phyloP scores from a whole-genome alignment of 164 flowering plant species.

The Litsea cubeba region DNA sequence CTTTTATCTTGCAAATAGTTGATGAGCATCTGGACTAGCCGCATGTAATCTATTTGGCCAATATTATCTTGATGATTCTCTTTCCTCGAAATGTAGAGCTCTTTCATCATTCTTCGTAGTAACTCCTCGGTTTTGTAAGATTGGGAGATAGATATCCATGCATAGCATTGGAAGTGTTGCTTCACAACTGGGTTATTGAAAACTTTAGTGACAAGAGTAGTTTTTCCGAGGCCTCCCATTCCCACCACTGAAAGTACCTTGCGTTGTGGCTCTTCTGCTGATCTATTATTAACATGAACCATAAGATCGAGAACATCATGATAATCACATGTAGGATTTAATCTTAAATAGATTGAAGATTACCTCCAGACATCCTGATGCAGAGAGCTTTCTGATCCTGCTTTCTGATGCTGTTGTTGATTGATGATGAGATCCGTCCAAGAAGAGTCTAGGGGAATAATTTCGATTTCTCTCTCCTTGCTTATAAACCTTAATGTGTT shows the following conservation, averaged over 20 bases:
- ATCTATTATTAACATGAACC: too few relatives aligned
- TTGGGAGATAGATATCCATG: conserved; percentile 37
- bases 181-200: conserved; percentile 18
- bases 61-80: not conserved
- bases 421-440: too few relatives aligned
- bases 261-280: conserved; percentile 23
- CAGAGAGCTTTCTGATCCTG: too few relatives aligned
- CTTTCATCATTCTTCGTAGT: not conserved
- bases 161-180: conserved; percentile 26
- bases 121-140: not conserved
- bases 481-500: too few relatives aligned
- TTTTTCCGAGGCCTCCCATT: conserved; percentile 58
- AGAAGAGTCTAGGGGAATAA: too few relatives aligned
- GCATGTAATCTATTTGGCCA: not conserved
- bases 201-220: conserved; percentile 34
- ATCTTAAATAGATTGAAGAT: too few relatives aligned
- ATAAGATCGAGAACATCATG: too few relatives aligned
- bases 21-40: not conserved
- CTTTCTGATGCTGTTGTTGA: too few relatives aligned
- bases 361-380: too few relatives aligned
- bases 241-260: conserved; percentile 41
- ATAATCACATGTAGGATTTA: too few relatives aligned
- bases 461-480: too few relatives aligned
- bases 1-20: not conserved
- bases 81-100: not conserved